phyloP scores from a whole-genome alignment of 2,329 filamentous ascomycete species.

The Diatrype stigma region DNA sequence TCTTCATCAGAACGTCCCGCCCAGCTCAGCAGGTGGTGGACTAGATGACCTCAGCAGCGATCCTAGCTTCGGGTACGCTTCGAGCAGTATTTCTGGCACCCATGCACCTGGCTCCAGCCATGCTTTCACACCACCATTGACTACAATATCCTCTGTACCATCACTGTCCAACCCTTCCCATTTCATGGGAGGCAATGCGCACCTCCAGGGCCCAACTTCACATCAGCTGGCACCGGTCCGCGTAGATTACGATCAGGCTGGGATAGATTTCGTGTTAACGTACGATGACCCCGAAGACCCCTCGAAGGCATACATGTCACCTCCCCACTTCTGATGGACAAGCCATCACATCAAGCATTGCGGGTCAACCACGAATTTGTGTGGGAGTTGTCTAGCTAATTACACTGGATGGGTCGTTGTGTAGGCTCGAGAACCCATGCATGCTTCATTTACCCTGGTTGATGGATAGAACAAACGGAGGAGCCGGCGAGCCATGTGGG shows the following conservation, averaged over 20 bases:
- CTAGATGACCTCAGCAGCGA: slow-evolving; percentile 43
- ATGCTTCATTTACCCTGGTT: slow-evolving; percentile 86
- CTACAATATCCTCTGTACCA: slow-evolving; percentile 38
- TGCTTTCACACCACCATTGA: slow-evolving; percentile 45
- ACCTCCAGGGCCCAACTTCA: slow-evolving; percentile 17
- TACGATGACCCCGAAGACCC: slow-evolving; percentile 58
- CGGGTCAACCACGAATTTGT: slow-evolving; percentile 11
- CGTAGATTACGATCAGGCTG: slow-evolving; percentile 74
- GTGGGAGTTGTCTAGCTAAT: slow-evolving; percentile 37
- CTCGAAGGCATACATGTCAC: slow-evolving; percentile 63
- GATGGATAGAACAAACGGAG: slow-evolving; percentile 54
- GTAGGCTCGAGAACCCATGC: slow-evolving; percentile 86
- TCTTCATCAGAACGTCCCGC: slow-evolving; percentile 46
- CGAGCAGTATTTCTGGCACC: slow-evolving; percentile 59
- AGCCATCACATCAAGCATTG: slow-evolving; percentile 12
- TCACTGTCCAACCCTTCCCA: slow-evolving; percentile 33
- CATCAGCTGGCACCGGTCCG: slow-evolving; percentile 29
- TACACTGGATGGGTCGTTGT: slow-evolving; percentile 36
- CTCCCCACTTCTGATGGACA: slow-evolving; percentile 50
- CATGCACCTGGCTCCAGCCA: slow-evolving; percentile 47
- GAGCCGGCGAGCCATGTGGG: slow-evolving; percentile 69
- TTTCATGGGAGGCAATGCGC: slow-evolving; percentile 29
- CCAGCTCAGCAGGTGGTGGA: slow-evolving; percentile 24
- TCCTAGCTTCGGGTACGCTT: slow-evolving; percentile 43
- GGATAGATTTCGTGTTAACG: slow-evolving; percentile 89